Evolutionary conservation across 2,329 filamentous ascomycete species (phyloP), one percentile per base, ranked within the genome.

Genomic region (Cylindrodendrum hubeiense): DNA sequence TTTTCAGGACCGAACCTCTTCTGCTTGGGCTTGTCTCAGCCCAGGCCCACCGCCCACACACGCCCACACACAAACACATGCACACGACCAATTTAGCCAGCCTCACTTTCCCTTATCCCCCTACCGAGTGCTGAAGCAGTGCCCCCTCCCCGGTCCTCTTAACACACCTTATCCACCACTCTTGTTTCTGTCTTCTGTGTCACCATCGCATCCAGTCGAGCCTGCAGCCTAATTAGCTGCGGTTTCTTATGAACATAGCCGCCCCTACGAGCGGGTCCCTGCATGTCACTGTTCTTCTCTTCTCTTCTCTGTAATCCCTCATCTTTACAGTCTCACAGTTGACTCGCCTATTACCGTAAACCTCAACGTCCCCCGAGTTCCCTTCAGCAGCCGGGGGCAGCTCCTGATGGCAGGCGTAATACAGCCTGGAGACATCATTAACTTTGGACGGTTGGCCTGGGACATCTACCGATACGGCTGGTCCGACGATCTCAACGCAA

Each of bases 381-480:
- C 52, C 50, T 49, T 34, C 54, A 44, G 47, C 59, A 57, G 39
- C 60, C 30, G 15, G 39, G 55, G 55, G 34, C 53, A 67, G 47
- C 55, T 57, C 52, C 54, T 60, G 54, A 74, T 75, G 73, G 67
- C 71, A 73, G 70, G 71, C 22, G 55, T 67, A 55, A 50, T 76
- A 30, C 74, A 78, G 59, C 53, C 74, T 51, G 77, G 77, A 61
- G 77, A 79, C 59, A 44, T 78, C 37, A 66, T 79, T 66, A 78
- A 67, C 61, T 72, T 79, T 51, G 75, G 71, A 60, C 69, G 68
- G 51, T 52, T 79, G 51, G 77, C 77, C 44, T 79, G 77, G 77
- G 71, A 79, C 17, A 62, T 79, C 12, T 79, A 78, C 54, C 71
- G 61, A 13, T 73, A 69, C 30, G 77, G 77, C 37, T 79, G 77